Evolutionary conservation across 208 protist genomes (phyloP).

Genomic region (Herpetomonas samuelpessoai): DNA sequence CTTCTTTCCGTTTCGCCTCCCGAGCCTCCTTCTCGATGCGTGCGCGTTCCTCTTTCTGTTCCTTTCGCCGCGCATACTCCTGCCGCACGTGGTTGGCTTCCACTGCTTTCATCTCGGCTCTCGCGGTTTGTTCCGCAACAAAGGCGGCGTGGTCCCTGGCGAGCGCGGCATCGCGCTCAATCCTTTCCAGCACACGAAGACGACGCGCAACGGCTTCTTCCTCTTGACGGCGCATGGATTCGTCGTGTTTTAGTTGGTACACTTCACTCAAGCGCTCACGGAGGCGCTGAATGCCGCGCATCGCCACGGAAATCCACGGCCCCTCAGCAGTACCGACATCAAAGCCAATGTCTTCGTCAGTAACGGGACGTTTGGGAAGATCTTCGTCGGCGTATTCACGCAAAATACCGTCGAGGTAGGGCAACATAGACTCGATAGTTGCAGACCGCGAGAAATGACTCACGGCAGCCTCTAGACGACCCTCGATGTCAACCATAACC

Average conservation of each 20-base stretch:
- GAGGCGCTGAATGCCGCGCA: conserved; percentile 5
- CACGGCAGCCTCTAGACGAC: background rate
- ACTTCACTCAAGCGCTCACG: conserved; percentile 1
- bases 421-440: background rate
- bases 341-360: too few species aligned
- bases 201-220: background rate
- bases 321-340: too few species aligned
- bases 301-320: background rate
- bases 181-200: conserved; percentile 1
- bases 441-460: background rate
- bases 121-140: background rate
- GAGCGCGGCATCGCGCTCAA: conserved; percentile 3
- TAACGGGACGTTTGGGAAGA: too few species aligned
- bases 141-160: background rate
- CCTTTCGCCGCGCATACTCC: conserved; percentile 22
- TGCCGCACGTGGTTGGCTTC: conserved; percentile 21
- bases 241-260: background rate
- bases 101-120: conserved; percentile 5
- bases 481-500: background rate
- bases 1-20: conserved; percentile 27
- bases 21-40: conserved; percentile 10
- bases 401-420: conserved; percentile 2
- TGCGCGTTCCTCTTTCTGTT: conserved; percentile 10
- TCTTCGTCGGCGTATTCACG: too few species aligned
- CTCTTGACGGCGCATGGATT: background rate